A percentile compares a stretch with the other conserved stretches of the same genome.
These are phyloP conservation scores for Amyloporia xantha DNA, from an alignment of 768 basidiomycete genomes.

Conservation along the genomic window DNA sequence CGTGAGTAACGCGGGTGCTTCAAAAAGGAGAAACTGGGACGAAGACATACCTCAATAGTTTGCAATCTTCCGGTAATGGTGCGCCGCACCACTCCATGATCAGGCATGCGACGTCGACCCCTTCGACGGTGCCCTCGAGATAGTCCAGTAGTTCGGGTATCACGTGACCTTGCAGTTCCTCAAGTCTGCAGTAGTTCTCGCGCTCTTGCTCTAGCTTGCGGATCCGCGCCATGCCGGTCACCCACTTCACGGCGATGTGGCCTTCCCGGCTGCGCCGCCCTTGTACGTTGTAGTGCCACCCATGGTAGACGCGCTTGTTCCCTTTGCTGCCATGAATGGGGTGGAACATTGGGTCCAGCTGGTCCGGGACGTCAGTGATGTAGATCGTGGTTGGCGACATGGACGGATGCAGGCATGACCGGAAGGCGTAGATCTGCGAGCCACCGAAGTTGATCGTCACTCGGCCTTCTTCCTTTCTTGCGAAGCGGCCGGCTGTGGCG, in stretches of 20 bases:
- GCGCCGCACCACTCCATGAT: slow-evolving; percentile 1
- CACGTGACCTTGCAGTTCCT: neutral
- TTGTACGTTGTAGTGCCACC: neutral
- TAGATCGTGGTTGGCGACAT: neutral
- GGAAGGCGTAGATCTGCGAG: neutral
- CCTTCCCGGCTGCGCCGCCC: neutral
- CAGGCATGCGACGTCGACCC: neutral
- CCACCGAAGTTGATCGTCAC: neutral
- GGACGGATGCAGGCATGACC: neutral
- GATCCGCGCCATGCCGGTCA: neutral
- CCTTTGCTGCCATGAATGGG: neutral
- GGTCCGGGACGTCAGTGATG: neutral
- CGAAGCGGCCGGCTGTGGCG: neutral
- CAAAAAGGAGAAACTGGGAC: neutral
- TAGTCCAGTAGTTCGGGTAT: neutral
- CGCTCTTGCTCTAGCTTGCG: neutral
- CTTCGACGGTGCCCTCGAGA: neutral
- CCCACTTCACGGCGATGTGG: slow-evolving; percentile 3
- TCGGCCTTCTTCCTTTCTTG: neutral
- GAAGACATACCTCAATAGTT: slow-evolving; percentile 1
- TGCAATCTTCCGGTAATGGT: neutral
- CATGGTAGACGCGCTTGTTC: neutral
- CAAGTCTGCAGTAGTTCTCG: slow-evolving; percentile 1
- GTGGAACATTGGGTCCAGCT: neutral
- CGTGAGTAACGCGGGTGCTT: neutral